These are phyloP conservation scores for Davidsoniella australis DNA, from an alignment of 2,329 filamentous ascomycete species.

Conservation along the genomic window DNA sequence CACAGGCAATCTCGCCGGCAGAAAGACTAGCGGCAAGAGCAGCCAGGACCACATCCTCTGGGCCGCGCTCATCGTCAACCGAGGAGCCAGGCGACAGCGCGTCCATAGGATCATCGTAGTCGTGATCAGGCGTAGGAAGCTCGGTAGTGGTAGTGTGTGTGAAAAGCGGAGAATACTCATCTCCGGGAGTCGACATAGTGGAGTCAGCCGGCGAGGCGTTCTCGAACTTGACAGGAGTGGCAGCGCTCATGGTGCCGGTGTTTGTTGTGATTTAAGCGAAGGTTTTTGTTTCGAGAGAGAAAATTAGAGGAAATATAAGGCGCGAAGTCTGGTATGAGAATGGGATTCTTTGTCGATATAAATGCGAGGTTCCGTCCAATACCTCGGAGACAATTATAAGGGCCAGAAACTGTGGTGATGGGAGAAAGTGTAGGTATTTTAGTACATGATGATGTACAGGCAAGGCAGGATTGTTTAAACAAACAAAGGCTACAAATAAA, in stretches of 20 bases:
- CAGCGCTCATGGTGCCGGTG: slow-evolving; percentile 15
- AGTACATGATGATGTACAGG: neutral
- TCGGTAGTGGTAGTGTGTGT: slow-evolving; percentile 18
- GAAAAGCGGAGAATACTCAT: slow-evolving; percentile 34
- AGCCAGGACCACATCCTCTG: slow-evolving; percentile 17
- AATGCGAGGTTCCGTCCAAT: slow-evolving; percentile 1
- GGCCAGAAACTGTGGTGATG: neutral
- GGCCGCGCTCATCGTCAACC: slow-evolving; percentile 16
- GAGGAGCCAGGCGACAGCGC: slow-evolving; percentile 32
- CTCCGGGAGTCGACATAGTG: slow-evolving; percentile 32
- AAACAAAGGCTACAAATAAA: too few relatives aligned
- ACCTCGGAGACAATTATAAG: slow-evolving; percentile 3
- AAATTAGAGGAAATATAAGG: neutral
- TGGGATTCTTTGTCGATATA: neutral
- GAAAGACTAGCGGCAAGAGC: slow-evolving; percentile 11
- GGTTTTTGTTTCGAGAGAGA: neutral
- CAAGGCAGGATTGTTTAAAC: neutral
- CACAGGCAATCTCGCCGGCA: slow-evolving; percentile 10
- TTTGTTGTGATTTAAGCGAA: neutral
- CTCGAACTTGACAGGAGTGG: slow-evolving; percentile 32
- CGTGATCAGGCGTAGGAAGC: slow-evolving; percentile 15
- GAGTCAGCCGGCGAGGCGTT: slow-evolving; percentile 34
- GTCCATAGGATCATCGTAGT: slow-evolving; percentile 29
- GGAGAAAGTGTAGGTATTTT: neutral
- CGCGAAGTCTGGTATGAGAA: neutral